Percentiles rank a stretch among this genome's conserved stretches.
phyloP scores from a whole-genome alignment of 2,329 filamentous ascomycete genomes.

The Achaetomium macrosporum region DNA sequence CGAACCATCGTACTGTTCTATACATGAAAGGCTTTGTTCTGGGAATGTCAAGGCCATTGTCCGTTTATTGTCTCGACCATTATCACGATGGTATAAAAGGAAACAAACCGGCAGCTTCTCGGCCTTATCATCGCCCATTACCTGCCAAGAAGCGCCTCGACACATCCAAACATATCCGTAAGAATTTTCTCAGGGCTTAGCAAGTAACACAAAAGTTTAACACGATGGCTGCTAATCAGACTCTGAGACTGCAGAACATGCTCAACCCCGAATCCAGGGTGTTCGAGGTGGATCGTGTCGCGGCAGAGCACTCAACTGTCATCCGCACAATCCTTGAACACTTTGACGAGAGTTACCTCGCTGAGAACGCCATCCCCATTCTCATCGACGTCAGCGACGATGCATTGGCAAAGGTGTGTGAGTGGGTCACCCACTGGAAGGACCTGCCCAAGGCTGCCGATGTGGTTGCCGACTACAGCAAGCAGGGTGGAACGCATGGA shows the following conservation, averaged over 20 bases:
- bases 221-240: background rate
- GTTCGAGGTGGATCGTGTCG: background rate
- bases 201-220: too few species aligned
- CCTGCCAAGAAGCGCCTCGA: too few species aligned
- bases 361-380: background rate
- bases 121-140: too few species aligned
- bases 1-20: too few species aligned
- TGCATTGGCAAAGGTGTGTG: background rate
- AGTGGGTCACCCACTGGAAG: background rate
- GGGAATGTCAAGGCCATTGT: too few species aligned
- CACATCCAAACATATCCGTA: too few species aligned
- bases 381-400: background rate
- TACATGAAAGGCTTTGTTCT: too few species aligned
- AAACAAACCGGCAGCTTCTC: too few species aligned
- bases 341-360: background rate
- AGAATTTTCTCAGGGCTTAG: too few species aligned
- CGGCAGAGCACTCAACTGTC: constrained; percentile 1
- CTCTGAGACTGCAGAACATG: constrained; percentile 1
- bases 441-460: background rate
- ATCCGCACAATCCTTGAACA: background rate
- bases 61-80: too few species aligned
- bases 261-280: background rate
- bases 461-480: background rate
- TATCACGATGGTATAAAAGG: too few species aligned
- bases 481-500: too few species aligned